These are phyloP conservation scores for Pestalotiopsis sp. DNA, from an alignment of 2,329 filamentous ascomycete species.

Conservation along the genomic window DNA sequence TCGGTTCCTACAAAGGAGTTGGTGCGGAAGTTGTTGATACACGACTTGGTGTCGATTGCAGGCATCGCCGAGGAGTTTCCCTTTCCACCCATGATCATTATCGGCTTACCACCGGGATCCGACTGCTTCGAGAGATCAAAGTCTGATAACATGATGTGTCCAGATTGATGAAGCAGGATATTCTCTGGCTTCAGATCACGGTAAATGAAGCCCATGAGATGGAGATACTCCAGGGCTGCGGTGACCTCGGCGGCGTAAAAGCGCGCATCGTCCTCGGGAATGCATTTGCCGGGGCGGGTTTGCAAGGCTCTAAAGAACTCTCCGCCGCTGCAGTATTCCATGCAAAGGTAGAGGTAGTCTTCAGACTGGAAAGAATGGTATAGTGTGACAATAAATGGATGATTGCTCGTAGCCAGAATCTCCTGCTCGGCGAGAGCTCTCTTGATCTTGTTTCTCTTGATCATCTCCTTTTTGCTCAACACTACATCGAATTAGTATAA, in stretches of 20 bases:
- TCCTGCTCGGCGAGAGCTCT: conserved; percentile 96
- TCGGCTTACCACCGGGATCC: conserved; percentile 90
- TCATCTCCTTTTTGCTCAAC: conserved; percentile 99
- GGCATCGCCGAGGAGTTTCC: conserved; percentile 86
- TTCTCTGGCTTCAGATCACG: conserved; percentile 98
- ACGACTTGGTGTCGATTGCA: conserved; percentile 98
- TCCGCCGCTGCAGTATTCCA: conserved; percentile 99
- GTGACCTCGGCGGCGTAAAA: conserved; percentile 99
- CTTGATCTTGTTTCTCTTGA: conserved; percentile 99
- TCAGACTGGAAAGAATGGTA: conserved; percentile 99
- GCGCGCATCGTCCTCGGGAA: conserved; percentile 92
- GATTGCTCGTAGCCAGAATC: conserved; percentile 96
- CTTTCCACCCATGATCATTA: conserved; percentile 93
- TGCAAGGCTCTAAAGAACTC: conserved; percentile 98
- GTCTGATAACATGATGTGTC: conserved; percentile 99
- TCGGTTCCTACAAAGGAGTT: conserved; percentile 99
- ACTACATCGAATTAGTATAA: conserved; percentile 61
- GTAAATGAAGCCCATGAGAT: conserved; percentile 99
- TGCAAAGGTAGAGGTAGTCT: conserved; percentile 97
- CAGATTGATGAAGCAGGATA: conserved; percentile 97
- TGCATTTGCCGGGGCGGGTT: conserved; percentile 95
- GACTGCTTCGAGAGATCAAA: conserved; percentile 99
- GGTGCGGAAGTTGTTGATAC: conserved; percentile 96
- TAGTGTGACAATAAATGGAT: conserved; percentile 97
- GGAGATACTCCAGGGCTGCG: conserved; percentile 92